Conservation (phyloP, 2,329 filamentous ascomycete genomes). For the Thermochaetoides dissita region DNA sequence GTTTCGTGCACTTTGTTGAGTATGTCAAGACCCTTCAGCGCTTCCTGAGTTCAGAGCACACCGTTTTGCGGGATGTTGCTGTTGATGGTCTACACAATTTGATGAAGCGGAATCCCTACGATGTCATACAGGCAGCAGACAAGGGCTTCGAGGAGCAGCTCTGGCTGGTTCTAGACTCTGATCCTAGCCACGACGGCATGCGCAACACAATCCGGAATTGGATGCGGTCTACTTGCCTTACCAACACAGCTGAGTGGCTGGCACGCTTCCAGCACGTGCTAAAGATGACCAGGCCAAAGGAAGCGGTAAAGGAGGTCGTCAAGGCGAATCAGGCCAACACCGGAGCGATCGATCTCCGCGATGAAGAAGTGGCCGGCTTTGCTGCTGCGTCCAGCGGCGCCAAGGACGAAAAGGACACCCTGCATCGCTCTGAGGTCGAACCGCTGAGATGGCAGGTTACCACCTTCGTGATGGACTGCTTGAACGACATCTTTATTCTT, state of each 20-base stretch:
- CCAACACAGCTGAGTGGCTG: slow-evolving; percentile 73
- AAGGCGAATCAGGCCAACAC: slow-evolving; percentile 33
- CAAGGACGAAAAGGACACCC: slow-evolving; percentile 41
- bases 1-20: slow-evolving; percentile 66
- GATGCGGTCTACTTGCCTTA: slow-evolving; percentile 77
- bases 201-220: slow-evolving; percentile 81
- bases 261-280: slow-evolving; percentile 77
- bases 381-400: slow-evolving; percentile 58
- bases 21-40: slow-evolving; percentile 75
- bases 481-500: slow-evolving; percentile 68
- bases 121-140: slow-evolving; percentile 64
- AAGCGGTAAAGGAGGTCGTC: slow-evolving; percentile 36
- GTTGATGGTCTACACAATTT: slow-evolving; percentile 83
- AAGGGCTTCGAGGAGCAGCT: slow-evolving; percentile 76
- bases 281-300: slow-evolving; percentile 67
- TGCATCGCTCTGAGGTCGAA: slow-evolving; percentile 56
- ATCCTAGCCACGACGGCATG: slow-evolving; percentile 65
- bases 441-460: slow-evolving; percentile 89
- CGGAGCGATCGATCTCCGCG: slow-evolving; percentile 61
- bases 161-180: slow-evolving; percentile 74
- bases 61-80: slow-evolving; percentile 61
- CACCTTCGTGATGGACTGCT: slow-evolving; percentile 80
- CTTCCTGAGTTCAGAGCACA: slow-evolving; percentile 56
- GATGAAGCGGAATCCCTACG: slow-evolving; percentile 81
- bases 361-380: slow-evolving; percentile 95